Conservation (phyloP, 192 early-diverging fungal species). For the Spizellomyces punctatus region DNA sequence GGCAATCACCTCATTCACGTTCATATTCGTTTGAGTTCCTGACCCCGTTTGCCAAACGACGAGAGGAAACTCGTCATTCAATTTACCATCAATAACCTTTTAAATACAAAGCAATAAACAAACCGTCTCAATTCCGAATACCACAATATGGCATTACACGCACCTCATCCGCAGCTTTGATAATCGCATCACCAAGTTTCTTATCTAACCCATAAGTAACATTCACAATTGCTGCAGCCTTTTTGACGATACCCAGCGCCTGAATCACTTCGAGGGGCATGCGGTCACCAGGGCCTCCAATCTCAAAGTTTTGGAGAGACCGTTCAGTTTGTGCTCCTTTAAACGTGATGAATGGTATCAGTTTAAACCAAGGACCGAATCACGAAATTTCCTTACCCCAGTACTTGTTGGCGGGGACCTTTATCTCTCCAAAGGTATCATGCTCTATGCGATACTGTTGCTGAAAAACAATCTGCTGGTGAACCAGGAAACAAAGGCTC, state of each 20-base stretch:
- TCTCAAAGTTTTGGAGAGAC: constrained; percentile 96
- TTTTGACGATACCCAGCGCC: constrained; percentile 94
- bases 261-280: constrained; percentile 95
- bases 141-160: too few relatives aligned
- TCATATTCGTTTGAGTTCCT: constrained; percentile 99
- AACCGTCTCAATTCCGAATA: background rate
- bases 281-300: constrained; percentile 85
- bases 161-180: constrained; percentile 83
- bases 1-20: constrained; percentile 90
- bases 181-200: constrained; percentile 83
- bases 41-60: constrained; percentile 96
- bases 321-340: constrained; percentile 84
- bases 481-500: too few relatives aligned
- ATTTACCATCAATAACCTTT: constrained; percentile 84
- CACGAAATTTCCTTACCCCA: constrained; percentile 60
- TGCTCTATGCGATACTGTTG: constrained; percentile 40
- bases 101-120: background rate
- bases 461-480: background rate
- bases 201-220: constrained; percentile 84
- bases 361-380: background rate
- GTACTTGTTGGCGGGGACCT: constrained; percentile 92
- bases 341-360: background rate
- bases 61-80: constrained; percentile 94
- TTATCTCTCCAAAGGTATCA: constrained; percentile 90
- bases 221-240: constrained; percentile 92